Evolutionary conservation across 2,329 filamentous ascomycete species (phyloP).

Genomic region (Aspergillus calidoustus): DNA sequence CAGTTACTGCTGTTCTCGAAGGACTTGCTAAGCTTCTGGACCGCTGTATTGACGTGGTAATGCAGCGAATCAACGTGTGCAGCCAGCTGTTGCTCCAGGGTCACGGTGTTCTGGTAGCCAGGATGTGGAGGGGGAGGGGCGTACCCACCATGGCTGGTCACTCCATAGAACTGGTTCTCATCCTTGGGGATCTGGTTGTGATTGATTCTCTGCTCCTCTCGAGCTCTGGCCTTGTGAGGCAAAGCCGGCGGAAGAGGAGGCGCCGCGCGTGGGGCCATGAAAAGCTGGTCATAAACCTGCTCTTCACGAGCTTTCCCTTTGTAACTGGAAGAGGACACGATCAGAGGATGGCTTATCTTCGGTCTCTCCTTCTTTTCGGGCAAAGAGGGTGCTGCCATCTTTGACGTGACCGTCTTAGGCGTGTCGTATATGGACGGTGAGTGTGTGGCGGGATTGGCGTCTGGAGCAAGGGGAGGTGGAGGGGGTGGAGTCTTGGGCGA

Average conservation of each 20-base stretch:
- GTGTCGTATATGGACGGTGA: conserved; percentile 17
- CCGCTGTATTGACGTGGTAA: conserved; percentile 24
- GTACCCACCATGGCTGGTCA: conserved; percentile 28
- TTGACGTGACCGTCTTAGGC: background rate
- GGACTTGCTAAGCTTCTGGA: conserved; percentile 18
- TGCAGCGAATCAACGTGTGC: conserved; percentile 27
- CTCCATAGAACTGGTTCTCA: conserved; percentile 16
- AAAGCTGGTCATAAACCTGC: conserved; percentile 6
- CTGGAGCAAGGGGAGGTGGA: conserved; percentile 1
- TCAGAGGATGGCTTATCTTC: conserved; percentile 15
- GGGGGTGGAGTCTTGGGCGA: conserved; percentile 7
- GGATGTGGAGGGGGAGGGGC: conserved; percentile 32
- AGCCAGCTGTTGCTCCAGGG: conserved; percentile 28
- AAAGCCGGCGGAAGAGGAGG: background rate
- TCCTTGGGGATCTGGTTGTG: background rate
- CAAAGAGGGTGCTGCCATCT: background rate
- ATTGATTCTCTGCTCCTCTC: conserved; percentile 3
- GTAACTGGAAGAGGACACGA: conserved; percentile 19
- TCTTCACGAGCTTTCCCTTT: background rate
- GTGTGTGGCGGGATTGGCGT: conserved; percentile 1
- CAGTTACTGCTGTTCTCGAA: conserved; percentile 29
- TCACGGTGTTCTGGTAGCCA: conserved; percentile 28
- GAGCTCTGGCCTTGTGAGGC: conserved; percentile 4
- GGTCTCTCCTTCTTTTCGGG: conserved; percentile 3
- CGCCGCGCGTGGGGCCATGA: conserved; percentile 1